Conservation (phyloP, 345 rosid genomes). For the Pelargonium nanum region DNA sequence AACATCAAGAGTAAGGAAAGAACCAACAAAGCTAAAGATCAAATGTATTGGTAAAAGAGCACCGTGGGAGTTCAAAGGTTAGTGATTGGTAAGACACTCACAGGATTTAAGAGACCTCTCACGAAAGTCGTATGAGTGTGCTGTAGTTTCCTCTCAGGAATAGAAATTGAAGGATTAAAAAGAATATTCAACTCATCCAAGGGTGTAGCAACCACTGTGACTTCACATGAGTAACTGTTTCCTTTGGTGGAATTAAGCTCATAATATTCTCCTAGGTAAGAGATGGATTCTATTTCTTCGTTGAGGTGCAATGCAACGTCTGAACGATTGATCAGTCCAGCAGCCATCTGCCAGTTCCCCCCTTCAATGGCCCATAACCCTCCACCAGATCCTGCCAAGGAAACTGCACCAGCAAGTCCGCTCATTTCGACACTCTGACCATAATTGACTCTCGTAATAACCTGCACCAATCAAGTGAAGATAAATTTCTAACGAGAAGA, state of each 20-base stretch:
- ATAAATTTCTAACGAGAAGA: not conserved
- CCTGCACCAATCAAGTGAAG: slow-evolving; percentile 29
- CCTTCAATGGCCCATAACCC: slow-evolving; percentile 86
- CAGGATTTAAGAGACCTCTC: slow-evolving; percentile 80
- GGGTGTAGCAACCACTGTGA: slow-evolving; percentile 67
- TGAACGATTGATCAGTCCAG: slow-evolving; percentile 57
- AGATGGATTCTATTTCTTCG: slow-evolving; percentile 59
- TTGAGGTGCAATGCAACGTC: slow-evolving; percentile 55
- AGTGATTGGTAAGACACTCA: slow-evolving; percentile 23
- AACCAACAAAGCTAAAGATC: not conserved
- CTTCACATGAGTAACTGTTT: slow-evolving; percentile 50
- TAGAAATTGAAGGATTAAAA: slow-evolving; percentile 49
- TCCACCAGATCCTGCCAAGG: slow-evolving; percentile 88
- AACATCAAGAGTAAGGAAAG: slow-evolving; percentile 5
- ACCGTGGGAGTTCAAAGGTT: no score
- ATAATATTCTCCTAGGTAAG: slow-evolving; percentile 46
- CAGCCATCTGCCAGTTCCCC: slow-evolving; percentile 96
- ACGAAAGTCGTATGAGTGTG: slow-evolving; percentile 91
- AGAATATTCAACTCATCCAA: slow-evolving; percentile 62
- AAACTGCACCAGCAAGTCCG: slow-evolving; percentile 95
- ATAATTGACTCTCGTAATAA: slow-evolving; percentile 83
- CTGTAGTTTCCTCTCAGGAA: slow-evolving; percentile 74
- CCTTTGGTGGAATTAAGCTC: slow-evolving; percentile 75
- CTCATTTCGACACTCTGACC: slow-evolving; percentile 78
- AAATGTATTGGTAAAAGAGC: no score